phyloP scores from a whole-genome alignment of 1,284 basidiomycete genomes.

The Volvariella surrecta region DNA sequence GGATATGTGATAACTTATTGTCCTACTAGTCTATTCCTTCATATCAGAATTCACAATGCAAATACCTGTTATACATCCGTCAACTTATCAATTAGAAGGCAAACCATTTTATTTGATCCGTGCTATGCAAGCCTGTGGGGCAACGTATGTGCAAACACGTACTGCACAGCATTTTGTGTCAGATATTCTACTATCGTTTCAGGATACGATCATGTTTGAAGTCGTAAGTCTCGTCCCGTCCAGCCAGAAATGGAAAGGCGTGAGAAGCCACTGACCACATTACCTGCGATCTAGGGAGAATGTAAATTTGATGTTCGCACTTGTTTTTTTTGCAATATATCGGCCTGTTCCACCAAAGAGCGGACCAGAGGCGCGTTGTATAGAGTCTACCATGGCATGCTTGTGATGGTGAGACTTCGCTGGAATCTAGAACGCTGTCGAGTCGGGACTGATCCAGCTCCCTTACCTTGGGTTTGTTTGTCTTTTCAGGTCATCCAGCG shows the following conservation, averaged over 20 bases:
- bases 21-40: slow-evolving; percentile 31
- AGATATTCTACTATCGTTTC: slow-evolving; percentile 20
- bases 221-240: slow-evolving; percentile 21
- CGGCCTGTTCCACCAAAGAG: slow-evolving; percentile 30
- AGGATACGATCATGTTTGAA: slow-evolving; percentile 27
- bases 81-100: slow-evolving; percentile 34
- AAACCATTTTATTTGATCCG: slow-evolving; percentile 34
- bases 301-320: slow-evolving; percentile 29
- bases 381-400: slow-evolving; percentile 31
- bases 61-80: slow-evolving; percentile 37
- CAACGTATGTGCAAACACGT: slow-evolving; percentile 26
- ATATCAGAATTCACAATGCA: slow-evolving; percentile 38
- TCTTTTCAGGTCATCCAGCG: slow-evolving; percentile 40
- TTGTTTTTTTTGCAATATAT: slow-evolving; percentile 29
- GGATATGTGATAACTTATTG: neutral
- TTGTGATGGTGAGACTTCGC: slow-evolving; percentile 25
- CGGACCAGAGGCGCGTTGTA: slow-evolving; percentile 24
- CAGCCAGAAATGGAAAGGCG: neutral
- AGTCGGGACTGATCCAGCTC: no score
- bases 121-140: slow-evolving; percentile 37
- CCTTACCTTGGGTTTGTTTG: neutral
- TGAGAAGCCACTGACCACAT: neutral
- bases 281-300: slow-evolving; percentile 26
- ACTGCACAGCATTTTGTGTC: slow-evolving; percentile 25
- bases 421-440: no score